Evolutionary conservation across 1,284 basidiomycete genomes (phyloP).

Genomic region (Phylloporus sp.): DNA sequence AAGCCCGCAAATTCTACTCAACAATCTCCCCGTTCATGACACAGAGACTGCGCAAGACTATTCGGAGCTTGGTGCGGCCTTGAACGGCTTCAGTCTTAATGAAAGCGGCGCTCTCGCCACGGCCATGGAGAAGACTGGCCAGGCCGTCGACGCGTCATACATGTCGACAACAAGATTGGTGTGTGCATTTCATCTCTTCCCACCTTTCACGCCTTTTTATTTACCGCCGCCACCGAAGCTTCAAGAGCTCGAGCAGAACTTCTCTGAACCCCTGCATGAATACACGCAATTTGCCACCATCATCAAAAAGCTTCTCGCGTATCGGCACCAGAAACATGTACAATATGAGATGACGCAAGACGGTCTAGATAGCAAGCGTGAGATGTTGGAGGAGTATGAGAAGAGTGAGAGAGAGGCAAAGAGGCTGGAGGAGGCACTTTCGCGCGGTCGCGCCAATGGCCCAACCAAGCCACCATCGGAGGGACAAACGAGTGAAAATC

Average conservation of each 20-base stretch:
- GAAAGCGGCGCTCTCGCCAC: conserved; percentile 77
- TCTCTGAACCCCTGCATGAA: conserved; percentile 95
- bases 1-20: conserved; percentile 10
- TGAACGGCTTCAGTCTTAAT: conserved; percentile 96
- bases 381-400: conserved; percentile 90
- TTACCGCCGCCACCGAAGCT: conserved; percentile 58
- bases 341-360: conserved; percentile 98
- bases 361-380: conserved; percentile 85
- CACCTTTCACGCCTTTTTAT: conserved; percentile 16
- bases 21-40: conserved; percentile 13
- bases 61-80: conserved; percentile 91
- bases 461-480: conserved; percentile 38
- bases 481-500: conserved; percentile 43
- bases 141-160: conserved; percentile 94
- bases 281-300: conserved; percentile 95
- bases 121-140: conserved; percentile 91
- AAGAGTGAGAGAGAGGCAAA: conserved; percentile 91
- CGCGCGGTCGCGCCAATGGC: conserved; percentile 56
- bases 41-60: conserved; percentile 89
- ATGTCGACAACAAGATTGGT: conserved; percentile 91
- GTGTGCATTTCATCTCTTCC: conserved; percentile 19
- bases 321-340: conserved; percentile 97
- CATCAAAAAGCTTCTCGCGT: conserved; percentile 92
- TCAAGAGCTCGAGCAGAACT: conserved; percentile 90
- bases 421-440: conserved; percentile 88